These are phyloP conservation scores for Coleophoma crateriformis DNA, from an alignment of 2,329 filamentous ascomycete species.

Conservation along the genomic window DNA sequence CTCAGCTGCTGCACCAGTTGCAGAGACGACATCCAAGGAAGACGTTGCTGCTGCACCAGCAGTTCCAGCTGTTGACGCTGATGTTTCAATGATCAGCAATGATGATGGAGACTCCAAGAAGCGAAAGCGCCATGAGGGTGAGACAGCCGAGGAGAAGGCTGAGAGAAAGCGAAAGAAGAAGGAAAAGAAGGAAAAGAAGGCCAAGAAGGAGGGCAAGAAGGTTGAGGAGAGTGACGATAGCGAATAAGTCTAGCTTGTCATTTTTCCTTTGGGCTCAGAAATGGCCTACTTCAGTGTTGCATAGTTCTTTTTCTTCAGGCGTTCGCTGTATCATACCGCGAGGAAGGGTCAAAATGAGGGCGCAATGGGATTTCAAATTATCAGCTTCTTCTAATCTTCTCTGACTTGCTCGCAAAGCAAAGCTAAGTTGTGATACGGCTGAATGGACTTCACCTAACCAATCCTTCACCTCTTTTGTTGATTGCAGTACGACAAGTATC, in stretches of 20 bases:
- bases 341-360: constrained; percentile 2
- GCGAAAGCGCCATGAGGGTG: constrained; percentile 74
- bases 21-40: constrained; percentile 31
- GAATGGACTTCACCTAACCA: too few species aligned
- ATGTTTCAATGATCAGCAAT: constrained; percentile 44
- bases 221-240: constrained; percentile 34
- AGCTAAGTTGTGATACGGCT: too few species aligned
- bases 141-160: constrained; percentile 61
- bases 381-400: neutral
- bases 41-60: constrained; percentile 32
- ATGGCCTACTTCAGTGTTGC: constrained; percentile 1
- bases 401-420: too few species aligned
- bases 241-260: constrained; percentile 31
- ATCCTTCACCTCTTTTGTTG: too few species aligned
- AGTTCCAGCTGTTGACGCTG: constrained; percentile 29
- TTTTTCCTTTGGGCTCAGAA: neutral
- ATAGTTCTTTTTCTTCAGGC: constrained; percentile 1
- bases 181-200: constrained; percentile 46
- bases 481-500: too few species aligned
- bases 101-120: constrained; percentile 62
- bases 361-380: constrained; percentile 1
- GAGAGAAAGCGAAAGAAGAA: constrained; percentile 45
- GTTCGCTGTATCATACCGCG: constrained; percentile 5
- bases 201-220: constrained; percentile 36
- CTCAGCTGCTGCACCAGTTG: constrained; percentile 34